Percentiles rank a stretch among this genome's conserved stretches.
These are phyloP conservation scores for Penstemon barbatus DNA, from an alignment of 257 asterid species.

Conservation along the genomic window DNA sequence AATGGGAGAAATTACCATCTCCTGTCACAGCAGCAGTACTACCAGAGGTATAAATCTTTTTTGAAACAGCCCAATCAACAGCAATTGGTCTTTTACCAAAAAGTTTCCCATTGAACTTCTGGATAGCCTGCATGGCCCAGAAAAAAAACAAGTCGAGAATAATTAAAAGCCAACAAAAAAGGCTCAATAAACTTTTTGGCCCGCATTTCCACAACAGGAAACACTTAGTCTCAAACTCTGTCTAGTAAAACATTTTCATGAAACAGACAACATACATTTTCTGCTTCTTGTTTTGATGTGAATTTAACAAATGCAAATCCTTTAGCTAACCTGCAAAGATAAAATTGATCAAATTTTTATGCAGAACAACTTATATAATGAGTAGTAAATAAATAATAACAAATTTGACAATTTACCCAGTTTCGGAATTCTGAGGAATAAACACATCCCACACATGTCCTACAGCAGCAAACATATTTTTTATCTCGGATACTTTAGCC, in stretches of 20 bases:
- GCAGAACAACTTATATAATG: neutral
- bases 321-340: slow-evolving; percentile 62
- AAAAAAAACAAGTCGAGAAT: neutral
- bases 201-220: slow-evolving; percentile 9
- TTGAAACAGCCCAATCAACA: slow-evolving; percentile 93
- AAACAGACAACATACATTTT: slow-evolving; percentile 51
- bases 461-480: slow-evolving; percentile 63
- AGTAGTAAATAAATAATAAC: neutral
- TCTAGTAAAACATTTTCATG: slow-evolving; percentile 21
- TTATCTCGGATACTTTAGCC: slow-evolving; percentile 75
- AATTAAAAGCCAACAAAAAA: slow-evolving; percentile 1
- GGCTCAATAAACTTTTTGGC: slow-evolving; percentile 13
- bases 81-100: slow-evolving; percentile 82
- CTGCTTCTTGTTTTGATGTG: slow-evolving; percentile 85
- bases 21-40: slow-evolving; percentile 43
- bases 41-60: slow-evolving; percentile 65
- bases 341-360: slow-evolving; percentile 20
- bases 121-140: slow-evolving; percentile 58
- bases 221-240: slow-evolving; percentile 10
- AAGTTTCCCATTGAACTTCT: slow-evolving; percentile 70
- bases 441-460: slow-evolving; percentile 93
- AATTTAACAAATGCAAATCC: slow-evolving; percentile 96
- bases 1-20: slow-evolving; percentile 54
- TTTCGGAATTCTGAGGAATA: slow-evolving; percentile 81
- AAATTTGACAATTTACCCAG: slow-evolving; percentile 54